Conservation (phyloP, 305 asterid species). For the Rubia occidens region DNA sequence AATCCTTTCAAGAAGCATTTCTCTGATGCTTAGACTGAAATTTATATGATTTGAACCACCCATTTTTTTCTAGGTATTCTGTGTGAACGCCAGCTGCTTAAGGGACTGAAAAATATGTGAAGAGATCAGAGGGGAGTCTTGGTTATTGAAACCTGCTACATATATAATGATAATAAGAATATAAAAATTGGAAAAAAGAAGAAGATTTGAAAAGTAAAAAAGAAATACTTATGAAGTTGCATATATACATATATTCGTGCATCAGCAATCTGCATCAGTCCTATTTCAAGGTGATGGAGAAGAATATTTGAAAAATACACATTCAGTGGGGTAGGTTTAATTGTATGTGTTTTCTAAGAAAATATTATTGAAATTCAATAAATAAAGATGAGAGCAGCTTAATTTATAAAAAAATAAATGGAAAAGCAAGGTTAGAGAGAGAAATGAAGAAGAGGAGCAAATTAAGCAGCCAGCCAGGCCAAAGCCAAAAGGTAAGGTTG, state of each 20-base stretch:
- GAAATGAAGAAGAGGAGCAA: slow-evolving; percentile 5
- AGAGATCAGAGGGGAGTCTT: background rate
- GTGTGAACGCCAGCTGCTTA: slow-evolving; percentile 5
- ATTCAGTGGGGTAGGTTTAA: slow-evolving; percentile 7
- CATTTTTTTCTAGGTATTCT: background rate
- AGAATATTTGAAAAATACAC: slow-evolving; percentile 8
- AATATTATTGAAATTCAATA: background rate
- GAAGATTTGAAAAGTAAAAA: slow-evolving; percentile 18
- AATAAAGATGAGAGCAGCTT: background rate
- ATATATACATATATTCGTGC: background rate
- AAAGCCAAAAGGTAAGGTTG: background rate
- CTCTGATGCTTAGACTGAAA: background rate
- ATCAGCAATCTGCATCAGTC: slow-evolving; percentile 5
- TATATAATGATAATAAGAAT: background rate
- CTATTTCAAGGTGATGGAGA: slow-evolving; percentile 6
- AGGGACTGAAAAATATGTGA: background rate
- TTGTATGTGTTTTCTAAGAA: slow-evolving; percentile 3
- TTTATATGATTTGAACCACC: background rate
- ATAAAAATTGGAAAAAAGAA: background rate
- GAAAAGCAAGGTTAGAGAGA: slow-evolving; percentile 8
- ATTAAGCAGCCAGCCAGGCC: slow-evolving; percentile 22
- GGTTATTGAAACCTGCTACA: background rate
- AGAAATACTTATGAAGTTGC: background rate
- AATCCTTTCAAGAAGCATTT: background rate
- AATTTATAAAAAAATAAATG: background rate